Evolutionary conservation across 179 eudicot genomes (phyloP).

Genomic region (Beta macrorhiza): DNA sequence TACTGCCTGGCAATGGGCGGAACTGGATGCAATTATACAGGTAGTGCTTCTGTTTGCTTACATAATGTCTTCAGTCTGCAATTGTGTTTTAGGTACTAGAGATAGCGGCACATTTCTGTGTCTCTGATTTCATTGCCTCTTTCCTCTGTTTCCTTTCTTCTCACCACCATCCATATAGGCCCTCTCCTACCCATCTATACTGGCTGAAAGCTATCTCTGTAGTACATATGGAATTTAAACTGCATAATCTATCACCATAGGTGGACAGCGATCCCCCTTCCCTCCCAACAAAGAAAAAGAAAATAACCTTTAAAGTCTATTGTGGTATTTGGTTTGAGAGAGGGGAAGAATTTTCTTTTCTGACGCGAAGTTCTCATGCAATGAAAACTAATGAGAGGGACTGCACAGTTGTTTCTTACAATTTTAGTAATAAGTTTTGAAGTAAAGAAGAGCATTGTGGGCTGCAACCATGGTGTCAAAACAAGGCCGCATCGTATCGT

Average conservation of each 20-base stretch:
- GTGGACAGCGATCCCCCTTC: neutral
- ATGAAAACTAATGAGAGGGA: neutral
- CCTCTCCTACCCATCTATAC: neutral
- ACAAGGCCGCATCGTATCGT: too few relatives aligned
- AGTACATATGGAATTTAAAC: too few relatives aligned
- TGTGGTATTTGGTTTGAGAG: neutral
- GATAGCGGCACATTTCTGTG: neutral
- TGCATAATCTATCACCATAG: neutral
- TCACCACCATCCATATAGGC: neutral
- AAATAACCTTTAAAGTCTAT: too few relatives aligned
- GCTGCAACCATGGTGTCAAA: neutral
- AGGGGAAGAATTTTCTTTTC: neutral
- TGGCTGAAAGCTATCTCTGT: neutral
- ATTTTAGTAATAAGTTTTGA: neutral
- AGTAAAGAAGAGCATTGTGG: neutral
- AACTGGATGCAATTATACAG: slow-evolving; percentile 84
- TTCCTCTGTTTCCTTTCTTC: slow-evolving; percentile 1
- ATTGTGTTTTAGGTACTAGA: neutral
- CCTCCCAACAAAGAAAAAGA: neutral
- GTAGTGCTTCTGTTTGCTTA: slow-evolving; percentile 37
- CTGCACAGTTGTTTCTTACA: neutral
- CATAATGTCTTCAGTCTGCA: neutral
- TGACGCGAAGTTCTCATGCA: neutral
- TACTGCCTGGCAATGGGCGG: slow-evolving; percentile 52
- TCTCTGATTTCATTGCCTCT: slow-evolving; percentile 2